Evolutionary conservation across 306 rosid genomes (phyloP), one percentile per base, ranked within the genome.

Genomic region (Vigna unguiculata): DNA sequence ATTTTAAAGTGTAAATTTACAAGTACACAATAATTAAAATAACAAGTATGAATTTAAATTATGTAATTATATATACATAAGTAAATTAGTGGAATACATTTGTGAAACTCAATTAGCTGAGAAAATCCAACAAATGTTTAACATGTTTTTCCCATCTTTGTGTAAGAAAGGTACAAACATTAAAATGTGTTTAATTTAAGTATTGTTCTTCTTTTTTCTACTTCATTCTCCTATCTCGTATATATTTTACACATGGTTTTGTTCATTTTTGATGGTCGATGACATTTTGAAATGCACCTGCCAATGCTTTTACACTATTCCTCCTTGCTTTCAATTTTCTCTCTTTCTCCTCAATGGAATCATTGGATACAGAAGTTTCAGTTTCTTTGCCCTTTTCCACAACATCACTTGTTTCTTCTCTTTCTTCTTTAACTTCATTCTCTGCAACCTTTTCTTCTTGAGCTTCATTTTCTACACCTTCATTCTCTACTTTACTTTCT

Each of bases 201-300:
- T 2, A 1, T 6, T 5, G 0, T 58, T 25, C 9, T 57, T 6
- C 5, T 7, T 14, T 24, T 58, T 1, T 58, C 2, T 55, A 7
- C 4, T 58, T 24, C 8, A 4, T 8, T 58, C 25, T 10, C 0
- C 55, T n/a, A 40, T 22, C 9, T 11, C 9, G 24, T 8, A 58
- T 25, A 0, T 25, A 13, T 28, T 15, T 28, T 14, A 2, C 0
- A 60, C 5, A 24, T 17, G 8, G 25, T 0, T 34, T n/a, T 2
- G 6, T 34, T 86, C 82, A 87, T 14, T 21, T 66, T 85, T 96
- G 97, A 84, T 89, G 66, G 47, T 96, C 97, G 54, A 96, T 96
- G 77, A 91, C 99, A 51, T 86, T 88, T 51, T 96, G 96, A 83
- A 96, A 96, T 32, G 99, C 99, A 14, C 96, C 99, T 67, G 91